Evolutionary conservation across 192 early-diverging fungal species (phyloP), one percentile per base, ranked within the genome.

Genomic region (Nowakowskiella sp.): DNA sequence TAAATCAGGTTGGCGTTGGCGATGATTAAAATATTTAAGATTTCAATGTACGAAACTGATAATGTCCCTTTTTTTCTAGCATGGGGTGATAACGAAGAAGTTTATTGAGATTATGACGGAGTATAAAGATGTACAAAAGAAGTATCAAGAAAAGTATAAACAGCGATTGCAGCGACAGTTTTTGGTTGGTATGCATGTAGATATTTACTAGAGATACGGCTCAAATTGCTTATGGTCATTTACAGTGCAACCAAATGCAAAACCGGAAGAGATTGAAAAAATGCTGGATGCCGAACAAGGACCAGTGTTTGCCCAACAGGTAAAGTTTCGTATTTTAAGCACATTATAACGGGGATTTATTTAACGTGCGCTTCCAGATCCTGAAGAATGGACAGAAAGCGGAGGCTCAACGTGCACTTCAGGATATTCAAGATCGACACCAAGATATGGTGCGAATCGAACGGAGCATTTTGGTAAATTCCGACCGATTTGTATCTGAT

Each of bases 361-460:
- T 16, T 4, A n/a, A 1, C 23, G 16, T 50, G 46, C 6, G 13
- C 29, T 51, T 28, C 29, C 50, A 84, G 80, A 77, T 91, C 45
- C 72, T 88, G 60, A 73, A 82, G 58, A 68, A 73, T 27, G 77
- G 80, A 21, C 83, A 88, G 34, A 77, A 77, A 23, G 72, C 73
- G 16, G 85, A 89, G 57, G 87, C 88, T 10, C 70, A 73, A 32
- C 70, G 75, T 26, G 90, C 87, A 4, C 58, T 92, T 16, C 60
- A 76, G 27, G 89, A 91, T 65, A 89, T 92, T 30, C 89, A 92
- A 68, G 71, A 81, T 51, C 71, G 87, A 30, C 90, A 92, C 55
- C 69, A 82, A 50, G 90, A 92, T 53, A 87, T 92, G 45, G 74
- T 88, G 53, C 81, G 84, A 67, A 91, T 92, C 60, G 90, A 92